These are phyloP conservation scores for Fraxinus sp. DNA, from an alignment of 305 asterid species.

Conservation along the genomic window DNA sequence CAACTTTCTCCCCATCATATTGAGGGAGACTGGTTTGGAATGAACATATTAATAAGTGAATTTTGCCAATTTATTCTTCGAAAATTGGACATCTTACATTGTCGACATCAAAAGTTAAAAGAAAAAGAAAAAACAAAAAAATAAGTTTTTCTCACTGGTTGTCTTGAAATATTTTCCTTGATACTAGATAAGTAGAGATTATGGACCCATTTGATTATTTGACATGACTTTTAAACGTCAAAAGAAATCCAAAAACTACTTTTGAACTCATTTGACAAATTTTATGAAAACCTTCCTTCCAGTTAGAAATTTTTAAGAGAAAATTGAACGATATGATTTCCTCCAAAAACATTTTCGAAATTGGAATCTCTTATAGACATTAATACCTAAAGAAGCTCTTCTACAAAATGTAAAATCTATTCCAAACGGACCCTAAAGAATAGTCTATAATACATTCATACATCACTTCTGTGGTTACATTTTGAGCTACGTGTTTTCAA, in stretches of 20 bases:
- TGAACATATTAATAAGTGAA: background rate
- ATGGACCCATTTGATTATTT: background rate
- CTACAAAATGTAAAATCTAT: too few species aligned
- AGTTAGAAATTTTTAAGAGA: too few species aligned
- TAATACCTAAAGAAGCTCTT: too few species aligned
- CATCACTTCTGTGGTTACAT: slow-evolving; percentile 16
- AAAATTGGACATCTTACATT: background rate
- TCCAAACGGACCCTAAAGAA: background rate
- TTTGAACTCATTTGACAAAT: background rate
- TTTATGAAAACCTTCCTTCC: too few species aligned
- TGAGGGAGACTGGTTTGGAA: background rate
- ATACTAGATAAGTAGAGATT: background rate
- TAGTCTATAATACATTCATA: background rate
- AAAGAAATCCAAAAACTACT: too few species aligned
- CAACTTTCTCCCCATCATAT: background rate
- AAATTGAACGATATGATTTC: too few species aligned
- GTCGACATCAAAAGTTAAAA: background rate
- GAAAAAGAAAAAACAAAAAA: too few species aligned
- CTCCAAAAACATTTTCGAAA: background rate
- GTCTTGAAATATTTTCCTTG: background rate
- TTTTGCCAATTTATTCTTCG: background rate
- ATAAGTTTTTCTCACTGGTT: background rate
- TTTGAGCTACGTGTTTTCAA: background rate
- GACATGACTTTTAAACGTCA: too few species aligned
- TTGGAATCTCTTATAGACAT: too few species aligned